Conservation (phyloP, 495 filamentous ascomycete genomes). For the Sordaria brevicollis region DNA sequence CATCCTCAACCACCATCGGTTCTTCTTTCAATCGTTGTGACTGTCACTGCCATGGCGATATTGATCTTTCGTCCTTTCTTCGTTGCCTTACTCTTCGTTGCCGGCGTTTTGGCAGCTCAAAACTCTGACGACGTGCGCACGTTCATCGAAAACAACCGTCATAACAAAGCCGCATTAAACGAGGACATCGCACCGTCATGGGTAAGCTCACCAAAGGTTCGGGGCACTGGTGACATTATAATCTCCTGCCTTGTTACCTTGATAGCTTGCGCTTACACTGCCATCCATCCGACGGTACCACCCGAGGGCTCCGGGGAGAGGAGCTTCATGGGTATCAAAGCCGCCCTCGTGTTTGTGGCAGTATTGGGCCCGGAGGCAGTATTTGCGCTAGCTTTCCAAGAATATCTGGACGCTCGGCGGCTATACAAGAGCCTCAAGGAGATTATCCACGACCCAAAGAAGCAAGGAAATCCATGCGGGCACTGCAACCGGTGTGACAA, state of each 20-base stretch:
- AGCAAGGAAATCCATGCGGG: not conserved
- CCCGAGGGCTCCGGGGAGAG: not conserved
- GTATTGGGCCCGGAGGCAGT: not conserved
- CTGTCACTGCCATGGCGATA: not conserved
- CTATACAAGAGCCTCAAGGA: not conserved
- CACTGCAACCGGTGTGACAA: fast-evolving
- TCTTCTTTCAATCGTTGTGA: not conserved
- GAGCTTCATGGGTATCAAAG: not conserved
- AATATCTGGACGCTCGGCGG: not conserved
- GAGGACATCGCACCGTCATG: not conserved
- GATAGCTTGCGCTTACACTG: not conserved
- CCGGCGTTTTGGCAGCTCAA: not conserved
- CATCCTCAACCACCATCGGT: not conserved
- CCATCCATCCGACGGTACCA: not conserved
- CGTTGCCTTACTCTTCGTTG: not conserved
- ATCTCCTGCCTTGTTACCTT: not conserved
- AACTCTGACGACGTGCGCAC: not conserved
- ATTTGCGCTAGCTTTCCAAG: not conserved
- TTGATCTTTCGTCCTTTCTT: not conserved
- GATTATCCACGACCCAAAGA: fast-evolving
- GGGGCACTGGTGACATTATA: not conserved
- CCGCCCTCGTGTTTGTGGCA: not conserved
- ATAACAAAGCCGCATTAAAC: not conserved
- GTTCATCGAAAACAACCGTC: not conserved
- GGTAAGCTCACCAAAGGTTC: not conserved